phyloP scores from a whole-genome alignment of 192 early-diverging fungal genomes.

The Diversispora epigaea region DNA sequence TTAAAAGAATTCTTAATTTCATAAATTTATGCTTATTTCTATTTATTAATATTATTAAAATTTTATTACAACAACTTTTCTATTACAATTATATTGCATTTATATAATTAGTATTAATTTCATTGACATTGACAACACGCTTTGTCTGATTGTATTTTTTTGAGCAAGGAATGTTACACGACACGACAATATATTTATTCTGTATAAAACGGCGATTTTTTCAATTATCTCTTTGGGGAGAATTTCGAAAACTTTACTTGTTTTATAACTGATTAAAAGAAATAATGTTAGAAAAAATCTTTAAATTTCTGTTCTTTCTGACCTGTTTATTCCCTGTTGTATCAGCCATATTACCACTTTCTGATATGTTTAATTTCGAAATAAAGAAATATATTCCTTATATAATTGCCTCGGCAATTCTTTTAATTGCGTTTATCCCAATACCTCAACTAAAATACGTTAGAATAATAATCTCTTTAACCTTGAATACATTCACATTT shows the following conservation, averaged over 20 bases:
- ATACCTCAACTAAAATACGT: neutral
- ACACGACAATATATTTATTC: no score
- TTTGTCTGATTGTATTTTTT: no score
- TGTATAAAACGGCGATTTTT: no score
- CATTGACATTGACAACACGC: no score
- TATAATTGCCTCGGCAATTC: neutral
- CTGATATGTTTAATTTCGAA: slow-evolving; percentile 25
- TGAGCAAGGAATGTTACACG: no score
- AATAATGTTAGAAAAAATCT: neutral
- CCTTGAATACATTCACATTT: neutral
- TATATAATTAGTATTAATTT: no score
- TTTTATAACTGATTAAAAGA: neutral
- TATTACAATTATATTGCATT: no score
- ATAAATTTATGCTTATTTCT: no score
- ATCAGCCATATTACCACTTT: neutral
- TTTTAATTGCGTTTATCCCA: neutral
- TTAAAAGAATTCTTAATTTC: no score
- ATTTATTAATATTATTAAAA: no score
- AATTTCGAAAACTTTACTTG: neutral
- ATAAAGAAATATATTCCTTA: slow-evolving; percentile 12
- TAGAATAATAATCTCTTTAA: neutral
- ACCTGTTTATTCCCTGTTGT: neutral
- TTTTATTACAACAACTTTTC: no score
- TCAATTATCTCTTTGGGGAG: no score
- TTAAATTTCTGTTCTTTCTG: neutral